Base-by-base conservation (phyloP, 2,329 filamentous ascomycete species). In the Sporothrix luriei region DNA sequence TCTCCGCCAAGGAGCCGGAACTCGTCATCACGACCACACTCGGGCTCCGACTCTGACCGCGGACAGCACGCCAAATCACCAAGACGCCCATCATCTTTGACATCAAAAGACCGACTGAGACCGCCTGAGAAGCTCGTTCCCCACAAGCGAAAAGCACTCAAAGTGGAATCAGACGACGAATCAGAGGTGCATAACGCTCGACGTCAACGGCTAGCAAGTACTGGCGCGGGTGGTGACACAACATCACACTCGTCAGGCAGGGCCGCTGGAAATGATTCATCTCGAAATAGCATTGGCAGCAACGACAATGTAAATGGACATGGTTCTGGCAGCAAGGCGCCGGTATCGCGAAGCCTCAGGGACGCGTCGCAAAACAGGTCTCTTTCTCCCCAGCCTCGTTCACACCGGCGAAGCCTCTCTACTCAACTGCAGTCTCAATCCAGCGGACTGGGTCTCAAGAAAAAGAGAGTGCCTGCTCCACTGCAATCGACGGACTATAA, bases 401-500 rank as follows among this genome's bases (percentile, higher is more conserved):
- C 79, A 38, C 89, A 91, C 76, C 84, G 88, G 68, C 84, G 89
- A 71, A 90, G 88, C 73, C 80, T 83, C 38, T 91, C 90, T 2
- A 89, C 86, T 0, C 88, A 91, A 75, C 81, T 89, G 24, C 82
- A 85, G 1, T 81, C 84, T 3, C 79, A 86, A 71, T 80, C 83
- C 11, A 87, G 87, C 76, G 86, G 87, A 4, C 76, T 87, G 46
- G 79, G 81, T 66, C 80, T 83, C 70, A 90, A 90, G 79, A 90
- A 89, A 78, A 87, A 84, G 78, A 86, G 84, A 59, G 77, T 86
- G 29, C 87, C 88, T 9, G 84, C 86, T 7, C 87, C 88, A 13
- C 81, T 91, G 66, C 84, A 87, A 67, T 83, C 88, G 11, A 85
- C 84, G 29, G 88, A 89, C 71, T 90, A 90, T 72, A 85, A 88